A percentile compares a stretch with the other conserved stretches of the same genome.
These are phyloP conservation scores for Colletotrichum godetiae DNA, from an alignment of 2,329 filamentous ascomycete genomes.

Conservation along the genomic window DNA sequence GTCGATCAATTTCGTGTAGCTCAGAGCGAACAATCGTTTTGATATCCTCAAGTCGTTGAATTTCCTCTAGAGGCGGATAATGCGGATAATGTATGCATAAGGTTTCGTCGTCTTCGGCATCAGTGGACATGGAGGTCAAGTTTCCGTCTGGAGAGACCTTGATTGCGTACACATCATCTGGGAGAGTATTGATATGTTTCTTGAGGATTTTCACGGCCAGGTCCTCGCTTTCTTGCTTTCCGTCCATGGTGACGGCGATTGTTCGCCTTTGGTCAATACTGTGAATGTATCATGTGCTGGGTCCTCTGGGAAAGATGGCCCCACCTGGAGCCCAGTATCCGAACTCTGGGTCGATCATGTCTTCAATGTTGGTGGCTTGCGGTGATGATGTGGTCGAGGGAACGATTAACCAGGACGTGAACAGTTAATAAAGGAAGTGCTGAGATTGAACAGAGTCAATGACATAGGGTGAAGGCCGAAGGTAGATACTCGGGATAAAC, in stretches of 20 bases:
- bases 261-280: constrained; percentile 44
- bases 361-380: too few species aligned
- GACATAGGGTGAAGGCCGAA: too few species aligned
- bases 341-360: not conserved
- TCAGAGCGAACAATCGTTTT: not conserved
- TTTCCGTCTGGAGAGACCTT: constrained; percentile 33
- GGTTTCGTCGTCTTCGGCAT: not conserved
- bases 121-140: not conserved
- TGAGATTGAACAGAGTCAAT: too few species aligned
- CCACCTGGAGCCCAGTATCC: not conserved
- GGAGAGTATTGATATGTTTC: constrained; percentile 38
- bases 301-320: constrained; percentile 26
- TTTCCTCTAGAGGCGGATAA: not conserved
- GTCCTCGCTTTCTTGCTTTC: constrained; percentile 39
- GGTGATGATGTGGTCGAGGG: too few species aligned
- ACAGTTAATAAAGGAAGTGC: too few species aligned
- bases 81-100: not conserved
- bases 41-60: not conserved
- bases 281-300: constrained; percentile 43
- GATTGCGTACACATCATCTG: constrained; percentile 38
- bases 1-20: not conserved
- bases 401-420: too few species aligned
- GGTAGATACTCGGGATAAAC: too few species aligned
- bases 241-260: constrained; percentile 44
- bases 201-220: constrained; percentile 40